phyloP scores from a whole-genome alignment of 2,329 filamentous ascomycete species.

The Pseudogymnoascus sp. region DNA sequence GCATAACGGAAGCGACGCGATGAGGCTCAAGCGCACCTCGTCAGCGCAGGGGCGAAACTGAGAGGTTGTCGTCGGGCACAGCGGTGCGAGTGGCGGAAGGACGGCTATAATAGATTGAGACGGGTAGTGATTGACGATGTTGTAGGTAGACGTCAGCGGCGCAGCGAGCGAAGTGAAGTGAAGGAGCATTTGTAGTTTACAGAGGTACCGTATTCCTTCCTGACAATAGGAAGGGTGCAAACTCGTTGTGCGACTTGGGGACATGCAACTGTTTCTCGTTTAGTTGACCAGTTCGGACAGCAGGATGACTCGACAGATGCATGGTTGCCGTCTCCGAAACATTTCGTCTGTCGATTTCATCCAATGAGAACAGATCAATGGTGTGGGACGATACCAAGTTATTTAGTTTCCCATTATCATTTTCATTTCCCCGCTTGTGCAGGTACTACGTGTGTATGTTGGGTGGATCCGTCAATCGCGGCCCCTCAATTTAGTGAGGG shows the following conservation, averaged over 20 bases:
- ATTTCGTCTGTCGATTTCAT: not conserved
- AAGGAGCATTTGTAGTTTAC: too few relatives aligned
- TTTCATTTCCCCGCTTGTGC: too few relatives aligned
- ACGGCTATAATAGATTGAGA: not conserved
- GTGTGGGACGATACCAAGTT: too few relatives aligned
- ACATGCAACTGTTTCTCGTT: not conserved
- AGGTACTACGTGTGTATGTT: too few relatives aligned
- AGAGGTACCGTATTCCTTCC: too few relatives aligned
- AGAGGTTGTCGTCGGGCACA: not conserved
- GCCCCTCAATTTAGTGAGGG: too few relatives aligned
- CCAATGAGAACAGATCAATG: not conserved
- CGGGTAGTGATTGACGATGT: not conserved
- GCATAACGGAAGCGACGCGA: not conserved
- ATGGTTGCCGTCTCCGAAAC: not conserved
- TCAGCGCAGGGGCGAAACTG: not conserved
- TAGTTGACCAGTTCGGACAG: not conserved
- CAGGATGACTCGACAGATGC: not conserved
- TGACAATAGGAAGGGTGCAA: too few relatives aligned
- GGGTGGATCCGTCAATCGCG: too few relatives aligned
- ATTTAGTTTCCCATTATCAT: too few relatives aligned
- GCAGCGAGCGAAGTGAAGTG: not conserved
- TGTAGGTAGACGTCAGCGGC: not conserved
- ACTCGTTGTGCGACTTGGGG: not conserved
- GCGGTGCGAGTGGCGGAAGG: not conserved
- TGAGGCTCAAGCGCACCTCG: slow-evolving; percentile 2